phyloP scores from a whole-genome alignment of 495 filamentous ascomycete genomes.

The Polyplosphaeria fusca region DNA sequence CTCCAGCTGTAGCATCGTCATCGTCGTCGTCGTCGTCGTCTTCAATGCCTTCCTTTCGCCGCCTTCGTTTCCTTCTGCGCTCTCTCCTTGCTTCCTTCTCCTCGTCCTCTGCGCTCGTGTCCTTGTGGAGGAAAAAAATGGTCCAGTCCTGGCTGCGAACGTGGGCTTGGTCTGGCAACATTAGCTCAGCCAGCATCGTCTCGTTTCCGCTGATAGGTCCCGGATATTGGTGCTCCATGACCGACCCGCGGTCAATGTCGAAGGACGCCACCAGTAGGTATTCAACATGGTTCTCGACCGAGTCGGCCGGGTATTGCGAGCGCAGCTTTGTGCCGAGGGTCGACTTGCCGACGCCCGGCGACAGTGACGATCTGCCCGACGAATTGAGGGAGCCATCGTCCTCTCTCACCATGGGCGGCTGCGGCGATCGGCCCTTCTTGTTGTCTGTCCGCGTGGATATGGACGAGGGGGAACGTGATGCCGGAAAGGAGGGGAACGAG shows the following conservation, averaged over 20 bases:
- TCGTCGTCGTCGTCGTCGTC: conserved; percentile 20
- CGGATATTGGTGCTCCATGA: conserved; percentile 98
- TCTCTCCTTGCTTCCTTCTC: conserved; percentile 54
- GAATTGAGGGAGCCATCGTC: conserved; percentile 30
- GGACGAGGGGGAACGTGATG: conserved; percentile 53
- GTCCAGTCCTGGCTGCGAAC: conserved; percentile 97
- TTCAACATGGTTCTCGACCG: conserved; percentile 87
- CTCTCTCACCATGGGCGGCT: conserved; percentile 49
- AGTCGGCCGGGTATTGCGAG: conserved; percentile 82
- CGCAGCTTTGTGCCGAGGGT: conserved; percentile 52
- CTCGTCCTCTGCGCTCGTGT: conserved; percentile 74
- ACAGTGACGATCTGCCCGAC: conserved; percentile 19
- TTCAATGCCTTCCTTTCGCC: conserved; percentile 35
- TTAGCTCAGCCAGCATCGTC: conserved; percentile 95
- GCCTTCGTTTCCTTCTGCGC: conserved; percentile 45
- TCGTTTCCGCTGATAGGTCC: conserved; percentile 95
- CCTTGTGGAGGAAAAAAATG: conserved; percentile 97
- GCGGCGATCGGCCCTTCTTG: conserved; percentile 54
- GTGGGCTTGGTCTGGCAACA: conserved; percentile 97
- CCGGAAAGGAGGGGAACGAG: conserved; percentile 61
- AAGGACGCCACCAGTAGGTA: conserved; percentile 99
- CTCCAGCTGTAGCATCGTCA: conserved; percentile 6
- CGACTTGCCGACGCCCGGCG: not conserved
- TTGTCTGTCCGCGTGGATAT: conserved; percentile 48
- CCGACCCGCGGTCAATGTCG: conserved; percentile 89